These are phyloP conservation scores for Mycena sanguinolenta DNA, from an alignment of 768 basidiomycete genomes.

Conservation along the genomic window DNA sequence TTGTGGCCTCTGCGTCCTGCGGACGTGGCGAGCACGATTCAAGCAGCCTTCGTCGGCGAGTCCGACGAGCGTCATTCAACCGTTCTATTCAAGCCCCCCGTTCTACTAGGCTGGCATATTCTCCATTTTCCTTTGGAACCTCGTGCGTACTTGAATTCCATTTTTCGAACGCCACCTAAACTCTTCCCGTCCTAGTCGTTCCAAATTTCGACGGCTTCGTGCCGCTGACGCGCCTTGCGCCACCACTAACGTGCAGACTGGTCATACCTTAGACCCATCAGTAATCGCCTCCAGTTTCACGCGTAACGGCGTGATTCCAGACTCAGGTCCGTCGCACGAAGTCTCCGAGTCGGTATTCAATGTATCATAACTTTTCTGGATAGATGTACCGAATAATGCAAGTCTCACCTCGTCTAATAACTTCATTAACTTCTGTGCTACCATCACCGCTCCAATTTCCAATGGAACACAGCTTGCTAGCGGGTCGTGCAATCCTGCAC, in stretches of 20 bases:
- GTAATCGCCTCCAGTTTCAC: constrained; percentile 11
- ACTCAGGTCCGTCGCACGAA: background rate
- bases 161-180: background rate
- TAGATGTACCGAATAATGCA: background rate
- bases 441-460: constrained; percentile 65
- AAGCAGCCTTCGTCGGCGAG: constrained; percentile 6
- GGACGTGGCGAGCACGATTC: constrained; percentile 8
- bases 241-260: constrained; percentile 17
- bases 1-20: constrained; percentile 22
- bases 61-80: background rate
- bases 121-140: background rate
- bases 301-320: background rate
- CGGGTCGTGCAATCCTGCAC: constrained; percentile 65
- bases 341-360: background rate
- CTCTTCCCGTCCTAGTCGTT: background rate
- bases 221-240: background rate
- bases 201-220: background rate
- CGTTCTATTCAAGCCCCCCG: background rate
- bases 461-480: constrained; percentile 58
- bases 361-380: background rate
- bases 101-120: background rate
- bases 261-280: constrained; percentile 6
- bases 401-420: constrained; percentile 74
- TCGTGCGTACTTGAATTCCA: constrained; percentile 7
- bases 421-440: constrained; percentile 78